Conservation (phyloP, 2,329 filamentous ascomycete genomes). For the Bipolaris cookei region DNA sequence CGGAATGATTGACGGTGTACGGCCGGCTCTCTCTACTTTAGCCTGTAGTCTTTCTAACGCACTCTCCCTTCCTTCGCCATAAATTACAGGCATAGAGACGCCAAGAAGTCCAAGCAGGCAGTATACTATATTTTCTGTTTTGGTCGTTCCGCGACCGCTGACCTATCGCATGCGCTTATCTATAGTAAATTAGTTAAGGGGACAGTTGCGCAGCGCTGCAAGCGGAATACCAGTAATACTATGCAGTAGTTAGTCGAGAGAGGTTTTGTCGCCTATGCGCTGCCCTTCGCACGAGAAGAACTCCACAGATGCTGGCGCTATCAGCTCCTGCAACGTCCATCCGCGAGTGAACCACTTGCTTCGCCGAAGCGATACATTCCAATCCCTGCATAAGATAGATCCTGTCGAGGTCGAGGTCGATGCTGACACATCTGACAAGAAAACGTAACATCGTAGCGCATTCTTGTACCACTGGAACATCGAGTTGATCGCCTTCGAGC, state of each 20-base stretch:
- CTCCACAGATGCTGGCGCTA: slow-evolving; percentile 18
- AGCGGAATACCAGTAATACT: slow-evolving; percentile 17
- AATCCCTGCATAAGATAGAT: neutral
- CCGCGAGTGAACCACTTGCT: neutral
- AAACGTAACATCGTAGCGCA: slow-evolving; percentile 28
- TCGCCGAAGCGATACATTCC: neutral
- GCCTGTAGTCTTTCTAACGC: slow-evolving; percentile 20
- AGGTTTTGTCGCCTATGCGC: slow-evolving; percentile 18
- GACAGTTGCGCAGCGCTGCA: neutral
- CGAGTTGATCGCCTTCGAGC: neutral
- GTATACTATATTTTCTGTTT: slow-evolving; percentile 35
- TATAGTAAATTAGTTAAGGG: neutral
- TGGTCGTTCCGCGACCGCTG: slow-evolving; percentile 24
- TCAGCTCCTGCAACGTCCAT: slow-evolving; percentile 8
- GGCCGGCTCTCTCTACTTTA: slow-evolving; percentile 18
- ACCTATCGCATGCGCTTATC: neutral
- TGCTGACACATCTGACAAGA: slow-evolving; percentile 8
- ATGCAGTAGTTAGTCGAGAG: slow-evolving; percentile 19
- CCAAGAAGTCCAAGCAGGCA: slow-evolving; percentile 34
- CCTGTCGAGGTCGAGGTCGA: neutral
- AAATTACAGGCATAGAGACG: slow-evolving; percentile 23
- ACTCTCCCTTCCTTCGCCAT: slow-evolving; percentile 30
- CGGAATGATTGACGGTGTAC: slow-evolving; percentile 32
- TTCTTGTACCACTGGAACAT: slow-evolving; percentile 23
- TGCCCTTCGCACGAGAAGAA: slow-evolving; percentile 24